A percentile compares a stretch with the other conserved stretches of the same genome.
These are phyloP conservation scores for Solanum etuberosum DNA, from an alignment of 257 asterid species.

Conservation along the genomic window DNA sequence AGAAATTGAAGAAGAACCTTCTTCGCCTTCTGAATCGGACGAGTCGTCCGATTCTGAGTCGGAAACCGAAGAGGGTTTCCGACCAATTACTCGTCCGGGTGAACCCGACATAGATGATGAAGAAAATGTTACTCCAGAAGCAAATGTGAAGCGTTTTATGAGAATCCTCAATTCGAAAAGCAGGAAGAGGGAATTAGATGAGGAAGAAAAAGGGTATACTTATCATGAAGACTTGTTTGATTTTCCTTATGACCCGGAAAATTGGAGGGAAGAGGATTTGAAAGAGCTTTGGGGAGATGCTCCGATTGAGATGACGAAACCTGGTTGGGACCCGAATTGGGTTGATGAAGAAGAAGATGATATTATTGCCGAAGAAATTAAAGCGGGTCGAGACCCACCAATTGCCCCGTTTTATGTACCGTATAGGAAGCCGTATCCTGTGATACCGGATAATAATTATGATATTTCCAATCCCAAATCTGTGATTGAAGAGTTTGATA, in stretches of 20 bases:
- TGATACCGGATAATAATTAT: slow-evolving; percentile 40
- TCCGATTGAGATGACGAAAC: slow-evolving; percentile 51
- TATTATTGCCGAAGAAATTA: slow-evolving; percentile 22
- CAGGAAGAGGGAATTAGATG: slow-evolving; percentile 17
- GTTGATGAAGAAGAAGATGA: slow-evolving; percentile 62
- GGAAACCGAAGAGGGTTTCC: slow-evolving; percentile 17
- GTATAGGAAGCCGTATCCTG: slow-evolving; percentile 73
- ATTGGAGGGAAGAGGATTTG: slow-evolving; percentile 90
- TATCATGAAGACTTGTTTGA: slow-evolving; percentile 45
- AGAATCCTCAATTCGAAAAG: slow-evolving; percentile 35
- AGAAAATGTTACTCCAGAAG: slow-evolving; percentile 31
- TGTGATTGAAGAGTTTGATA: slow-evolving; percentile 90
- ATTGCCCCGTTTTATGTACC: slow-evolving; percentile 94
- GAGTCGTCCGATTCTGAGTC: slow-evolving; percentile 1
- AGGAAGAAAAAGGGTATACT: slow-evolving; percentile 20
- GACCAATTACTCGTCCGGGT: slow-evolving; percentile 3
- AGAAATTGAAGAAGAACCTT: background rate
- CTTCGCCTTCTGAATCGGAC: background rate
- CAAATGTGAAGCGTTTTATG: slow-evolving; percentile 28
- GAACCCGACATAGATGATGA: slow-evolving; percentile 19
- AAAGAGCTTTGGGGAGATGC: slow-evolving; percentile 94
- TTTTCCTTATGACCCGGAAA: slow-evolving; percentile 72
- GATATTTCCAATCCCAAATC: slow-evolving; percentile 55
- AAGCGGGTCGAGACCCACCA: slow-evolving; percentile 64
- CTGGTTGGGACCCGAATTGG: slow-evolving; percentile 85